phyloP scores from a whole-genome alignment of 1,284 basidiomycete genomes.

The Anthracocystis walkeri region DNA sequence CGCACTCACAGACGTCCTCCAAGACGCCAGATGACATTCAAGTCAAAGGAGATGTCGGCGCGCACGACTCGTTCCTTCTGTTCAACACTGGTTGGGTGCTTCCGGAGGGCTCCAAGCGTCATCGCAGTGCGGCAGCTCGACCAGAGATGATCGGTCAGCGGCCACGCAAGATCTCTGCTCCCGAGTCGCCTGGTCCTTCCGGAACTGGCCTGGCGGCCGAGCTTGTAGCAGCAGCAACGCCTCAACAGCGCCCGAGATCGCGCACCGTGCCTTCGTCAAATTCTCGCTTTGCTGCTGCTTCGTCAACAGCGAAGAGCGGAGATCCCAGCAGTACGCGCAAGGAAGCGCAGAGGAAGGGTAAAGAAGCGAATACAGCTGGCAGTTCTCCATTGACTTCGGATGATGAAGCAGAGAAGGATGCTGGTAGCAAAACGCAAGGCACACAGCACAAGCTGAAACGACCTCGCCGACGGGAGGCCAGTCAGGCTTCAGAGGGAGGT shows the following conservation, averaged over 20 bases:
- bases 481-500: conserved; percentile 2
- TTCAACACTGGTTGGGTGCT: conserved; percentile 92
- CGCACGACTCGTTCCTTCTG: conserved; percentile 80
- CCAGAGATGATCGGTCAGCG: conserved; percentile 41
- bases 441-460: conserved; percentile 16
- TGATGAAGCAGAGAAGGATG: conserved; percentile 25
- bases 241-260: conserved; percentile 34
- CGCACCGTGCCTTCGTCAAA: conserved; percentile 27
- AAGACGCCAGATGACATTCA: conserved; percentile 73
- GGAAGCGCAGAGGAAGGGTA: conserved; percentile 5
- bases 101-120: conserved; percentile 74
- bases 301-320: conserved; percentile 8
- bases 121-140: conserved; percentile 24
- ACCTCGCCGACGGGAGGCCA: conserved; percentile 12
- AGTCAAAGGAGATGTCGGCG: conserved; percentile 74
- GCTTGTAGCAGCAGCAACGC: background rate
- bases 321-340: conserved; percentile 10
- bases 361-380: conserved; percentile 10
- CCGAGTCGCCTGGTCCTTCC: conserved; percentile 38
- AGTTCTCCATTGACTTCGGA: conserved; percentile 48
- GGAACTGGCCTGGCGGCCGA: background rate
- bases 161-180: conserved; percentile 47
- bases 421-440: background rate
- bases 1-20: conserved; percentile 18
- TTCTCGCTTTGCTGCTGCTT: background rate